A percentile compares a stretch with the other conserved stretches of the same genome.
Evolutionary conservation across 257 asterid genomes (phyloP).

Genomic region (Lantana camara): DNA sequence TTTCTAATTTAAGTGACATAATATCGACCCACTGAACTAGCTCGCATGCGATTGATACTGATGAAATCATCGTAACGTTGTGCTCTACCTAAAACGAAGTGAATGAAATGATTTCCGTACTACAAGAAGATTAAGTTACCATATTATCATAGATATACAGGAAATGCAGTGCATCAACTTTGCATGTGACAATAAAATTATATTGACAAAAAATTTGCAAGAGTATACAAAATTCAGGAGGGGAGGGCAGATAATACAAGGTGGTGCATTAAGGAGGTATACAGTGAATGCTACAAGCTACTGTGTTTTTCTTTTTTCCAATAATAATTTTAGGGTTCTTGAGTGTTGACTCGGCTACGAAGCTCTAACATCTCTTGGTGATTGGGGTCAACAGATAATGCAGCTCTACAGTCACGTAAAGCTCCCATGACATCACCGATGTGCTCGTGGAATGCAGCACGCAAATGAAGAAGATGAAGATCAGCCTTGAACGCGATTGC

Average conservation of each 20-base stretch:
- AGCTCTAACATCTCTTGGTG: conserved; percentile 99
- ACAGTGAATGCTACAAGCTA: conserved; percentile 28
- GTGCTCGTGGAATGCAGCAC: conserved; percentile 98
- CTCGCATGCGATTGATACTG: too few species aligned
- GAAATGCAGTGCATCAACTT: background rate
- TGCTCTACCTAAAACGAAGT: too few species aligned
- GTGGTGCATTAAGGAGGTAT: conserved; percentile 24
- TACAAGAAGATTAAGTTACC: too few species aligned
- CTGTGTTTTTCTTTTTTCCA: background rate
- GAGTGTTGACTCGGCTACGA: conserved; percentile 93
- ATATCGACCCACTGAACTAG: too few species aligned
- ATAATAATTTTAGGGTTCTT: conserved; percentile 70
- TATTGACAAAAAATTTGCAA: conserved; percentile 37
- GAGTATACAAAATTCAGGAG: conserved; percentile 41
- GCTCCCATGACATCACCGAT: conserved; percentile 84
- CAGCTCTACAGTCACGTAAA: conserved; percentile 92
- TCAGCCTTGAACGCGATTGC: conserved; percentile 96
- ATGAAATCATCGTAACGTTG: too few species aligned
- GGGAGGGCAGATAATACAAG: conserved; percentile 28
- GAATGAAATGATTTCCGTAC: too few species aligned
- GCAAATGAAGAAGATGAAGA: conserved; percentile 86
- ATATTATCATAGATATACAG: too few species aligned
- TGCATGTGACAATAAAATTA: conserved; percentile 26
- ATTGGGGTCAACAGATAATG: conserved; percentile 92
- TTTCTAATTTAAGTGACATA: too few species aligned